phyloP scores from a whole-genome alignment of 2,329 filamentous ascomycete species.

The Colletotrichum orchidophilum region DNA sequence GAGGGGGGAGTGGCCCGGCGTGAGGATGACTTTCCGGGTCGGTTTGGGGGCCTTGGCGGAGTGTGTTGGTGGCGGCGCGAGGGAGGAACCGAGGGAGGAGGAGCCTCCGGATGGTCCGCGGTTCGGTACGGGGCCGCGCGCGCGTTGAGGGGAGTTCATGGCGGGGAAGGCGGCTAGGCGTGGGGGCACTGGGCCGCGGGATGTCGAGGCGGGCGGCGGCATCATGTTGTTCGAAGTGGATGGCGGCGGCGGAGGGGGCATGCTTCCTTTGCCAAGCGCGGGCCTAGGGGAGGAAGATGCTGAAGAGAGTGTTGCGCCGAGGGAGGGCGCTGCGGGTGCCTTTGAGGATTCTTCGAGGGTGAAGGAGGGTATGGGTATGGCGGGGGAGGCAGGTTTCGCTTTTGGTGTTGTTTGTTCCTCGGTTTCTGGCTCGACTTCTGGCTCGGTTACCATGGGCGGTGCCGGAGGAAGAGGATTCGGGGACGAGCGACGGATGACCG shows the following conservation, averaged over 20 bases:
- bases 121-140: constrained; percentile 41
- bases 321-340: constrained; percentile 10
- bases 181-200: constrained; percentile 34
- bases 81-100: constrained; percentile 45
- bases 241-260: constrained; percentile 27
- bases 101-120: constrained; percentile 44
- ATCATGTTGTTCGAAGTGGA: constrained; percentile 26
- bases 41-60: constrained; percentile 62
- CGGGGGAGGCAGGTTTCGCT: constrained; percentile 45
- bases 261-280: constrained; percentile 31
- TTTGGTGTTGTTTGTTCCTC: constrained; percentile 63
- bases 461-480: background rate
- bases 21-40: constrained; percentile 78
- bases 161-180: constrained; percentile 33
- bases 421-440: constrained; percentile 45
- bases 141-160: constrained; percentile 39
- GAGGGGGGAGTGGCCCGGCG: constrained; percentile 92
- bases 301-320: constrained; percentile 27
- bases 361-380: constrained; percentile 54
- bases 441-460: constrained; percentile 30
- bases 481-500: constrained; percentile 27
- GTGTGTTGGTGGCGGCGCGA: constrained; percentile 66
- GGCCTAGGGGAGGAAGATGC: constrained; percentile 37
- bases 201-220: constrained; percentile 44
- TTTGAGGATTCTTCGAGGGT: constrained; percentile 45